Percentiles rank a stretch among this genome's conserved stretches.
These are phyloP conservation scores for Kondoa malvinella DNA, from an alignment of 768 basidiomycete genomes.

Conservation along the genomic window DNA sequence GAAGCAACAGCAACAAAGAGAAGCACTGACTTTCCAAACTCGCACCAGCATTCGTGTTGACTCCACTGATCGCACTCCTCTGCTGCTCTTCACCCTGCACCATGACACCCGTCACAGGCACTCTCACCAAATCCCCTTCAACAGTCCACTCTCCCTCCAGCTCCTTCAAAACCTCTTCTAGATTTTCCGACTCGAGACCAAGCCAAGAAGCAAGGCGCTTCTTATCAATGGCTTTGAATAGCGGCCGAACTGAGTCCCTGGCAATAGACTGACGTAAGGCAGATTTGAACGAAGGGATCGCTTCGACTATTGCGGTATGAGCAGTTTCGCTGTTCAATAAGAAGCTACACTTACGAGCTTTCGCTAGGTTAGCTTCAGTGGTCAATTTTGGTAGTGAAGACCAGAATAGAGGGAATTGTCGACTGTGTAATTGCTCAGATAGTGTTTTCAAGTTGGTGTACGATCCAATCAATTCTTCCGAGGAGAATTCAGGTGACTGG, in stretches of 20 bases:
- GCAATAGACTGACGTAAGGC: neutral
- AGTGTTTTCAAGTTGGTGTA: neutral
- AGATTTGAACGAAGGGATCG: neutral
- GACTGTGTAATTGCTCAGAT: neutral
- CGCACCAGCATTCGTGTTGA: neutral
- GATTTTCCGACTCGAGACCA: neutral
- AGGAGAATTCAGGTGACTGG: slow-evolving; percentile 4
- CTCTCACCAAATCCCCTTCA: neutral
- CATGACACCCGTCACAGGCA: neutral
- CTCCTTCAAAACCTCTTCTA: neutral
- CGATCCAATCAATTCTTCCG: neutral
- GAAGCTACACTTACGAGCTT: neutral
- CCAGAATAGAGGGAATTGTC: neutral
- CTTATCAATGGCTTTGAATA: neutral
- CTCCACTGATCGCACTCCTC: neutral
- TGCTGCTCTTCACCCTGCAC: neutral
- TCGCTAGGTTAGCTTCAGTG: neutral
- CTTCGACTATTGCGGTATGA: neutral
- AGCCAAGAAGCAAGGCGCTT: neutral
- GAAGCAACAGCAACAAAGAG: neutral
- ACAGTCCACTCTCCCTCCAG: neutral
- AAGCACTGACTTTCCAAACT: slow-evolving; percentile 4
- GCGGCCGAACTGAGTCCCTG: neutral
- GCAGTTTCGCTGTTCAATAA: neutral
- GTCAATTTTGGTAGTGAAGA: neutral